Evolutionary conservation across 2,329 filamentous ascomycete genomes (phyloP), one percentile per base, ranked within the genome.

Genomic region (Orbilia javanica): DNA sequence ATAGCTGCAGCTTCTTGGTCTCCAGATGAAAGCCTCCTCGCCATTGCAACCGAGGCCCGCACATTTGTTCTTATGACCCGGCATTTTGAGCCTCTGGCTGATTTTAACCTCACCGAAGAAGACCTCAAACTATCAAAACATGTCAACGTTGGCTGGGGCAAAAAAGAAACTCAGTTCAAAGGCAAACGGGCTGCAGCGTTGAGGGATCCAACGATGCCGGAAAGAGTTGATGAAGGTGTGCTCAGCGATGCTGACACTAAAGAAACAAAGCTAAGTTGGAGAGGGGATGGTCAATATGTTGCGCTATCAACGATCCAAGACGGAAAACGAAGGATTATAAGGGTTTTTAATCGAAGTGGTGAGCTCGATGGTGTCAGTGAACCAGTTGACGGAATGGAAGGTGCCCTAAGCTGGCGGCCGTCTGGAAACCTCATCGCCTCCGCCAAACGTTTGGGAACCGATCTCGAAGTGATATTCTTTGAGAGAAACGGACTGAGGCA

Each of bases 401-500:
- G 90, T 13, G 88, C 92, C 48, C 84, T 99, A 73, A 97, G 93
- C 85, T 99, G 96, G 96, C 88, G 94, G 79, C 96, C 96, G 1
- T 89, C 90, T 13, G 96, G 96, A 0, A 97, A 97, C 82, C 86
- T 98, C 25, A 91, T 99, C 81, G 94, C 94, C n/a, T 89, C 92
- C 42, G 89, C 97, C 52, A 93, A 96, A 83, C 88, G 93, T 15
- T 84, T 89, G n/a, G 83, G 87, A 0, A 88, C 91, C 57, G 87
- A 87, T n/a, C 86, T 93, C 20, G 91, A 97, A 81, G 90, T 98
- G 52, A 90, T 97, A 2, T 99, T 99, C 84, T 99, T 99, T 81
- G 96, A 99, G 85, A 89, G 94, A 65, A 99, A 99, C 82, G 96
- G 96, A n/a, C 87, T 99, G 74, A 89, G 95, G n/a, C 96, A 99